Percentiles rank a stretch among this genome's conserved stretches.
These are phyloP conservation scores for Berkeleyomyces basicola DNA, from an alignment of 2,329 filamentous ascomycete genomes.

Conservation along the genomic window DNA sequence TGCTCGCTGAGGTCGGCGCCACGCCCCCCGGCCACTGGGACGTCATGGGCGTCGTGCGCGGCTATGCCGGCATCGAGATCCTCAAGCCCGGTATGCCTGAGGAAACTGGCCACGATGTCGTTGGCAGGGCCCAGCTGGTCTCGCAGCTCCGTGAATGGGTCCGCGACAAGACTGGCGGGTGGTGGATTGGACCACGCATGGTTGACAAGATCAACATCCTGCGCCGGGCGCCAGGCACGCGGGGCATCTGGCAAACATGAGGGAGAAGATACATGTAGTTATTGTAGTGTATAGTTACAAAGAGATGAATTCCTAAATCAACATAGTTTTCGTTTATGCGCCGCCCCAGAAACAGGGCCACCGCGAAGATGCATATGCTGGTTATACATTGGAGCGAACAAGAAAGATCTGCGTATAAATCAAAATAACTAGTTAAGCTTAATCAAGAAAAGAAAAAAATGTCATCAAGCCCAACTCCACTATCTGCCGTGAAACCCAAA, in stretches of 20 bases:
- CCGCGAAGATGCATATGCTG: background rate
- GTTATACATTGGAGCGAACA: background rate
- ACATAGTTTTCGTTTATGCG: too few species aligned
- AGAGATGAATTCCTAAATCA: background rate
- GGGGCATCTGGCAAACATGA: conserved; percentile 5
- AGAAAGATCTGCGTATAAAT: background rate
- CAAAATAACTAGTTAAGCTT: background rate
- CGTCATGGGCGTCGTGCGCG: conserved; percentile 37
- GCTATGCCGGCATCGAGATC: conserved; percentile 42
- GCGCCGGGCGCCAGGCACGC: conserved; percentile 2
- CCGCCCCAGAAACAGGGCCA: background rate
- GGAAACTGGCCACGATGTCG: conserved; percentile 18
- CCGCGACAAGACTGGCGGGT: conserved; percentile 36
- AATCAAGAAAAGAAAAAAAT: background rate
- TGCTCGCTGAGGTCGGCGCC: conserved; percentile 36
- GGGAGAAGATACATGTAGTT: background rate
- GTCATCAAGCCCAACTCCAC: background rate
- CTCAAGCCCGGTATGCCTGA: conserved; percentile 29
- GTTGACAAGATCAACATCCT: conserved; percentile 28
- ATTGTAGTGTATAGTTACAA: background rate
- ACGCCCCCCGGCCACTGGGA: conserved; percentile 38
- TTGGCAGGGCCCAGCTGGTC: conserved; percentile 30
- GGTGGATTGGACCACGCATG: conserved; percentile 50
- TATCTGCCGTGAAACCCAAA: background rate
- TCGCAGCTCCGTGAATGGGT: conserved; percentile 25